Conservation (phyloP, 805 yeast species). For the Yarrowia sp. region DNA sequence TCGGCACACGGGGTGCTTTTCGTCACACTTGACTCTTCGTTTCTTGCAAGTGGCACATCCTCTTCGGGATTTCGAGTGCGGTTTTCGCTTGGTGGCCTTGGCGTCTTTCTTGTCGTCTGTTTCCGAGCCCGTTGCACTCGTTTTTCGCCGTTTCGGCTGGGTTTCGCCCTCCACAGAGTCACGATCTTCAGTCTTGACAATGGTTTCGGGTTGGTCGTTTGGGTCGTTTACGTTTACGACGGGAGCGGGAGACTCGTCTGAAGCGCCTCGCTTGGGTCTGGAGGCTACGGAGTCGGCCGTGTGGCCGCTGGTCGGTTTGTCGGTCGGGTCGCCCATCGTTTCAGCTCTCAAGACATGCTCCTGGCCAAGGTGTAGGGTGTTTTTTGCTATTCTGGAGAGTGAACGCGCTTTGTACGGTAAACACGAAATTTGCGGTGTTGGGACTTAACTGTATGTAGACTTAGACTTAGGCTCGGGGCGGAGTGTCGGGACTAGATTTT, state of each 20-base stretch:
- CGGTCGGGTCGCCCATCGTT: constrained; percentile 20
- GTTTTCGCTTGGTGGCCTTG: constrained; percentile 66
- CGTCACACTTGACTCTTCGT: constrained; percentile 93
- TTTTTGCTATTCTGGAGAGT: constrained; percentile 1
- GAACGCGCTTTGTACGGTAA: constrained; percentile 24
- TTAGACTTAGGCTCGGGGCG: constrained; percentile 35
- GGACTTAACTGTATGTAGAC: constrained; percentile 21
- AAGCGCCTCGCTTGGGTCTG: constrained; percentile 2
- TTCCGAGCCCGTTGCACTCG: constrained; percentile 27
- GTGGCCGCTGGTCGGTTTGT: neutral
- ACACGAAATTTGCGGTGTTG: constrained; percentile 37
- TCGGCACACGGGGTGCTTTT: constrained; percentile 75
- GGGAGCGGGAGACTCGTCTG: constrained; percentile 15
- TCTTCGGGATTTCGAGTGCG: constrained; percentile 84
- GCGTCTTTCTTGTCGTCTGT: constrained; percentile 21
- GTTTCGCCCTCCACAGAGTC: constrained; percentile 9
- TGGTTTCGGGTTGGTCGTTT: constrained; percentile 24
- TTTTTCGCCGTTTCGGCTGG: constrained; percentile 11
- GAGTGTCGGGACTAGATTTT: constrained; percentile 17
- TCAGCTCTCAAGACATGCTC: constrained; percentile 24
- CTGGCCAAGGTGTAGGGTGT: neutral
- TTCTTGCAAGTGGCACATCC: constrained; percentile 92
- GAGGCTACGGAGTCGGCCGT: neutral
- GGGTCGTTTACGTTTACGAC: constrained; percentile 35
- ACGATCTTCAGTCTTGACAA: constrained; percentile 33